phyloP scores from a whole-genome alignment of 352 stramenopile species.

The Albugo candida region DNA sequence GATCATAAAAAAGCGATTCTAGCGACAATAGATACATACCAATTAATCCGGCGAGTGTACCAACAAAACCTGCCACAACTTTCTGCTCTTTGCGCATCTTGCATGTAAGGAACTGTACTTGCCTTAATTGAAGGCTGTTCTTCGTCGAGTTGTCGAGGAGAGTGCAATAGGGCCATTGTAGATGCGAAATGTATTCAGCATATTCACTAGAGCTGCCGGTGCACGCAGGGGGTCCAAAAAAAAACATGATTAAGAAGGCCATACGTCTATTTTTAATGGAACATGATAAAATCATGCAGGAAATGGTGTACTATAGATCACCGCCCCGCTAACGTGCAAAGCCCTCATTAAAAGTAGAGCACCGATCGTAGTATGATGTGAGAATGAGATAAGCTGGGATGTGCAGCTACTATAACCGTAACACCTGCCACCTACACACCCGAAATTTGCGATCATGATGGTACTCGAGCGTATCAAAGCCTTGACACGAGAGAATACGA shows the following conservation, averaged over 20 bases:
- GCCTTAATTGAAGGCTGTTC: too few relatives aligned
- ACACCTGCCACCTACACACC: conserved; percentile 43
- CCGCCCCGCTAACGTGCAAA: conserved; percentile 57
- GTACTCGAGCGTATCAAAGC: conserved; percentile 72
- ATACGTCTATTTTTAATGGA: conserved; percentile 67
- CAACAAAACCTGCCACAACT: conserved; percentile 4
- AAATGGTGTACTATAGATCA: conserved; percentile 74
- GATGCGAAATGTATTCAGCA: conserved; percentile 61
- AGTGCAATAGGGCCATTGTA: conserved; percentile 72
- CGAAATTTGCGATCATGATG: conserved; percentile 55
- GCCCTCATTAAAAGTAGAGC: conserved; percentile 50
- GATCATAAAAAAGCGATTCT: too few relatives aligned
- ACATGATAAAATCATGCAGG: conserved; percentile 68
- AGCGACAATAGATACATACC: too few relatives aligned
- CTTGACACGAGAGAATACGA: conserved; percentile 58
- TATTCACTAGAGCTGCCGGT: conserved; percentile 62
- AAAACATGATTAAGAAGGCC: conserved; percentile 74
- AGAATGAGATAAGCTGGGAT: conserved; percentile 54
- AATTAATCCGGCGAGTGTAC: conserved; percentile 1
- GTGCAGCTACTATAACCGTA: conserved; percentile 34
- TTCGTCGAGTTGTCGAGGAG: conserved; percentile 34
- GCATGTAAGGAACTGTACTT: too few relatives aligned
- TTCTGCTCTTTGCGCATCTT: background rate
- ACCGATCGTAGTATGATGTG: conserved; percentile 74
- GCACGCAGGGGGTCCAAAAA: conserved; percentile 79